Evolutionary conservation across 441 rosid genomes (phyloP).

Genomic region (Codiaeum variegatum): DNA sequence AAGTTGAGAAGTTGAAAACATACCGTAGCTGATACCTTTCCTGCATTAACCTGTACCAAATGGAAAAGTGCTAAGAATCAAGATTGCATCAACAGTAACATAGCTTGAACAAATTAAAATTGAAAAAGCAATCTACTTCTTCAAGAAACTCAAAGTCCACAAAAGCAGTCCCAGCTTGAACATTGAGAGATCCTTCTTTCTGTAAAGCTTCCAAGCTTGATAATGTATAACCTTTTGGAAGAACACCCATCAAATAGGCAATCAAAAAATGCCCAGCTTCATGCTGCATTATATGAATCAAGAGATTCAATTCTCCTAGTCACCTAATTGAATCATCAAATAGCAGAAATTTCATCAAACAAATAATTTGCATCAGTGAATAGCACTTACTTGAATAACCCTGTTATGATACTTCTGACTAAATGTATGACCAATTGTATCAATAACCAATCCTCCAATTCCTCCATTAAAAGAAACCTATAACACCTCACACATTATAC

Average conservation of each 20-base stretch:
- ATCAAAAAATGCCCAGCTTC: conserved; percentile 96
- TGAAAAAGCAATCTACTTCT: conserved; percentile 47
- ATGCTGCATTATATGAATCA: conserved; percentile 36
- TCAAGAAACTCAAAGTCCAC: conserved; percentile 85
- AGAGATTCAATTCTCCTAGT: background rate
- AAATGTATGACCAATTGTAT: conserved; percentile 72
- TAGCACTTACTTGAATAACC: conserved; percentile 59
- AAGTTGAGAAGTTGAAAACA: conserved; percentile 21
- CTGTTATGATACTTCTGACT: conserved; percentile 72
- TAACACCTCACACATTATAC: conserved; percentile 6
- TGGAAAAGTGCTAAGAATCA: conserved; percentile 7
- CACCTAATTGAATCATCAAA: conserved; percentile 3
- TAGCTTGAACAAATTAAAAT: background rate
- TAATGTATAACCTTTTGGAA: conserved; percentile 69
- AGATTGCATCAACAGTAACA: background rate
- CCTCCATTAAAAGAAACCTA: conserved; percentile 88
- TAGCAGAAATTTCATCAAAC: background rate
- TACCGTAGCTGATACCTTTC: conserved; percentile 74
- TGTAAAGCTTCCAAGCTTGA: conserved; percentile 73
- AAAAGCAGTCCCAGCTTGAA: conserved; percentile 91
- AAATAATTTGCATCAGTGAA: too few species aligned
- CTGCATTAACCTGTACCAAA: conserved; percentile 56
- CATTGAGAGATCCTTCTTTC: conserved; percentile 86
- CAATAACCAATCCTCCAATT: conserved; percentile 70
- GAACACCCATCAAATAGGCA: conserved; percentile 79